Evolutionary conservation across 768 basidiomycete species (phyloP).

Genomic region (Pleurotus ostreatus): DNA sequence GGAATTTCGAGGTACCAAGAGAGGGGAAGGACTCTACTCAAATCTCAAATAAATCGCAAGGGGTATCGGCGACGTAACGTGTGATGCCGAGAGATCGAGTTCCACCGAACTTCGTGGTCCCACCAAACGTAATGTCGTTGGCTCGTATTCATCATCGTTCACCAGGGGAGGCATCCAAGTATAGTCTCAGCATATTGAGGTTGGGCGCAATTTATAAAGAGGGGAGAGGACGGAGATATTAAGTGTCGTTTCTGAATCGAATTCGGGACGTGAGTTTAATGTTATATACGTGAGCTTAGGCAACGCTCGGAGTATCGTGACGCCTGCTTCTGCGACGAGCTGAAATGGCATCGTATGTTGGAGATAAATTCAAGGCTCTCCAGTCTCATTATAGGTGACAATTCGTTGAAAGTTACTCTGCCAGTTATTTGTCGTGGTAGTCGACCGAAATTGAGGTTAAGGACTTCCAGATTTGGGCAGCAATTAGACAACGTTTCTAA

Average conservation of each 20-base stretch:
- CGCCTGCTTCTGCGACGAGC: neutral
- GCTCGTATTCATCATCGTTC: no score
- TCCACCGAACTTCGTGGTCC: no score
- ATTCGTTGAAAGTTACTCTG: no score
- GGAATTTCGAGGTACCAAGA: no score
- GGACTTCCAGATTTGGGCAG: neutral
- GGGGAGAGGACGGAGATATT: no score
- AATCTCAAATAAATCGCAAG: neutral
- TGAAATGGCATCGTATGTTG: neutral
- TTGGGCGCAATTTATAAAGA: neutral
- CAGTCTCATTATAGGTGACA: neutral
- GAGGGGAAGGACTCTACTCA: neutral
- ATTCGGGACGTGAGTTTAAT: neutral
- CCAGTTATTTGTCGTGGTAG: no score
- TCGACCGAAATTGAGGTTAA: no score
- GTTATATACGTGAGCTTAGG: neutral
- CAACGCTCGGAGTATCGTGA: neutral
- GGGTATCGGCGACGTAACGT: neutral
- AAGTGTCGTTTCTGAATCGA: neutral
- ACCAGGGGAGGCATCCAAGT: neutral
- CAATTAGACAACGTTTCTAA: no score
- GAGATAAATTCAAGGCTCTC: neutral
- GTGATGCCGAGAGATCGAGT: neutral
- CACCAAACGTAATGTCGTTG: neutral
- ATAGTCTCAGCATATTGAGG: neutral